A percentile compares a stretch with the other conserved stretches of the same genome.
phyloP scores from a whole-genome alignment of 2,329 filamentous ascomycete species.

The Microsporum audouinii region DNA sequence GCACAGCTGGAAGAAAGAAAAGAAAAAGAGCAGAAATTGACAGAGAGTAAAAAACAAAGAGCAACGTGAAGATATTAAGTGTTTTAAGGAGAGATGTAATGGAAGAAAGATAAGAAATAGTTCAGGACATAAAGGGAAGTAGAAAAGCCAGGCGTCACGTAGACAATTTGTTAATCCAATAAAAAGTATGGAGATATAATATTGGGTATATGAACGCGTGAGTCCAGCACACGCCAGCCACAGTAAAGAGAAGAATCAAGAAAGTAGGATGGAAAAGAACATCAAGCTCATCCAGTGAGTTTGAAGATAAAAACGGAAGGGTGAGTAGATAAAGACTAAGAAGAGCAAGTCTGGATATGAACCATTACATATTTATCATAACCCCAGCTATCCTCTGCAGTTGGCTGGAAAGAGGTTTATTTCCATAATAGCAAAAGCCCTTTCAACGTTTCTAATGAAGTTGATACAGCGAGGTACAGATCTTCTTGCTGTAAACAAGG shows the following conservation, averaged over 20 bases:
- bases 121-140: not conserved
- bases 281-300: not conserved
- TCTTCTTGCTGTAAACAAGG: slow-evolving; percentile 1
- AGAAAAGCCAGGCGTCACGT: not conserved
- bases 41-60: not conserved
- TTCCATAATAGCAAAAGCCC: not conserved
- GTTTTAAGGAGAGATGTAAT: not conserved
- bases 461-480: not conserved
- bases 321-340: not conserved
- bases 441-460: not conserved
- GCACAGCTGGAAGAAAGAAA: not conserved
- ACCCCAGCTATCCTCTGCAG: not conserved
- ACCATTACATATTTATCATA: not conserved
- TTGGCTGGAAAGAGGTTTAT: not conserved
- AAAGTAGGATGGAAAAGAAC: not conserved
- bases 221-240: not conserved
- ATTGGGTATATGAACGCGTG: not conserved
- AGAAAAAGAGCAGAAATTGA: not conserved
- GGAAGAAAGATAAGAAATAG: not conserved
- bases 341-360: not conserved
- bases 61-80: not conserved
- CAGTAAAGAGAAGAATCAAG: not conserved
- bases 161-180: not conserved
- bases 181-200: not conserved
- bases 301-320: not conserved